phyloP scores from a whole-genome alignment of 495 filamentous ascomycete genomes.

The Penicillium salamii region DNA sequence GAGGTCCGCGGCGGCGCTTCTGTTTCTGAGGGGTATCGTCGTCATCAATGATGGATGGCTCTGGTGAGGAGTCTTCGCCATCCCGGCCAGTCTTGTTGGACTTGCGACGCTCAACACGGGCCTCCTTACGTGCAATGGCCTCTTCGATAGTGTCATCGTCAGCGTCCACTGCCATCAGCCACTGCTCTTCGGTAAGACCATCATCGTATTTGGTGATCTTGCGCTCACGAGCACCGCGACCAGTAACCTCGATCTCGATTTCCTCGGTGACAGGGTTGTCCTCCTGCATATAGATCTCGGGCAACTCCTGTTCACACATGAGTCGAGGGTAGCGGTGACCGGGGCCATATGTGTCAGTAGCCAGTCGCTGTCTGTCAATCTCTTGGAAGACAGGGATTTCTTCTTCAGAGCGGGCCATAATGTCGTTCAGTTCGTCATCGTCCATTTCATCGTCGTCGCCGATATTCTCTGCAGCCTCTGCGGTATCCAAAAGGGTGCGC shows the following conservation, averaged over 20 bases:
- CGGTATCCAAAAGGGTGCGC: slow-evolving; percentile 84
- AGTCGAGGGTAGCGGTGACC: slow-evolving; percentile 66
- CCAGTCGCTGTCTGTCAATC: slow-evolving; percentile 72
- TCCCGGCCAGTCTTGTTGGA: slow-evolving; percentile 51
- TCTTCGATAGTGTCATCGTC: slow-evolving; percentile 93
- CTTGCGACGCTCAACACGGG: slow-evolving; percentile 77
- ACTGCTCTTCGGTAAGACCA: slow-evolving; percentile 96
- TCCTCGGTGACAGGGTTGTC: slow-evolving; percentile 80
- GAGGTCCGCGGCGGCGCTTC: slow-evolving; percentile 78
- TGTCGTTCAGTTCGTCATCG: slow-evolving; percentile 92
- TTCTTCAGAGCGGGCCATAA: slow-evolving; percentile 73
- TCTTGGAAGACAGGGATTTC: slow-evolving; percentile 68
- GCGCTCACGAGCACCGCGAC: slow-evolving; percentile 90
- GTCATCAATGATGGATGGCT: slow-evolving; percentile 72
- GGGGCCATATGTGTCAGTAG: slow-evolving; percentile 66
- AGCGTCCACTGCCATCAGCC: slow-evolving; percentile 87
- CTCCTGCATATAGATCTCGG: slow-evolving; percentile 88
- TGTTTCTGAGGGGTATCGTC: slow-evolving; percentile 68
- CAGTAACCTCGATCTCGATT: slow-evolving; percentile 69
- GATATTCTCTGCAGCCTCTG: slow-evolving; percentile 77
- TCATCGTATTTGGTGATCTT: slow-evolving; percentile 95
- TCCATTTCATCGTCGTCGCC: slow-evolving; percentile 89
- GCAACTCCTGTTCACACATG: slow-evolving; percentile 83
- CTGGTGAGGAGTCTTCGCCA: slow-evolving; percentile 68
- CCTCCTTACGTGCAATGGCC: slow-evolving; percentile 83